Evolutionary conservation across 768 basidiomycete species (phyloP), one percentile per base, ranked within the genome.

Genomic region (Russula ochroleuca): DNA sequence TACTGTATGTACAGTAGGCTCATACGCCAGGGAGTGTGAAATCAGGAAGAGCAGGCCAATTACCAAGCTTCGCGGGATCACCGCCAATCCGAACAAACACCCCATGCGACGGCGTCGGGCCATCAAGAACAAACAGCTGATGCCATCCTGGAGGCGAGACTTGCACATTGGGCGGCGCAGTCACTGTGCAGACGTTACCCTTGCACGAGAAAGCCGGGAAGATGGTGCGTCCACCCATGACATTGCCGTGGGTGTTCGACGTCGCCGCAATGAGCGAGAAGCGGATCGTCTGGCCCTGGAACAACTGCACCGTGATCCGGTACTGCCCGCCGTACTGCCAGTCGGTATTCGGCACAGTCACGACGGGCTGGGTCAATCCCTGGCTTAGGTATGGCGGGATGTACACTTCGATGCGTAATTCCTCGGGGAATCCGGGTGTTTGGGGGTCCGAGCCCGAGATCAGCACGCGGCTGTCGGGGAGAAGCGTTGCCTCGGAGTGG

Each of bases 381-480:
- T 82, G 75, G 67, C 76, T 84, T 65, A 92, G 81, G 74, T 96
- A 98, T 15, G 90, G 91, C 8, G 95, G 95, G 69, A 90, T 81
- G 76, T 96, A 96, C 31, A 87, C 85, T 72, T 88, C 80, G 66
- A 81, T 81, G 15, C 92, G 82, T 75, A 91, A 86, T 71, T 95
- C 91, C 66, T 94, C 85, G 0, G 85, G 83, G 69, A 83, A 88
- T 37, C 76, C 78, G 58, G 63, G 51, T 21, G 84, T 84, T 71
- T 87, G 75, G 10, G 86, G 87, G 68, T 88, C 90, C 10, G 87
- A 90, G 0, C 90, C 90, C 9, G 90, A 88, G 38, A 92, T 77
- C 50, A 91, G 75, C 33, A 92, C 81, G 7, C 87, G 84, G 4
- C 85, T 90, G 67, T 90, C 89, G 0, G 85, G 85, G 25, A 91